phyloP scores from a whole-genome alignment of 805 yeast species.

The Priceomyces melissophilus region DNA sequence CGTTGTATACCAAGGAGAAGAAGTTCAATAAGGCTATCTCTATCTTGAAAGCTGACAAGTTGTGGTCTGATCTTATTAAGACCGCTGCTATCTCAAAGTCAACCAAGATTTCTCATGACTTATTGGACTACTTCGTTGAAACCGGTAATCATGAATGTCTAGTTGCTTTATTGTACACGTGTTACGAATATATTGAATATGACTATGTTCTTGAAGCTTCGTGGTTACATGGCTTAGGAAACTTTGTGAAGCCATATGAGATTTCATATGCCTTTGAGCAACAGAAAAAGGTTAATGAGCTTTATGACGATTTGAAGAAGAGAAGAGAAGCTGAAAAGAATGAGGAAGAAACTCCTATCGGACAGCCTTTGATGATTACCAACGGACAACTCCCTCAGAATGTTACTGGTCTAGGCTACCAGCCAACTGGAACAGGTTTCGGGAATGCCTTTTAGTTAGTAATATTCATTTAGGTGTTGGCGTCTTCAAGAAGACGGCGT shows the following conservation, averaged over 20 bases:
- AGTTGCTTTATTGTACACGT: conserved; percentile 81
- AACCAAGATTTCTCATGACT: conserved; percentile 80
- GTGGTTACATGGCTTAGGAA: conserved; percentile 83
- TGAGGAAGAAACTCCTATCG: conserved; percentile 44
- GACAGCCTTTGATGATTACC: conserved; percentile 77
- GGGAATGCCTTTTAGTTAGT: conserved; percentile 44
- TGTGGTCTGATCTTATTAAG: conserved; percentile 92
- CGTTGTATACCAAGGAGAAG: conserved; percentile 89
- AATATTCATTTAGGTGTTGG: conserved; percentile 10
- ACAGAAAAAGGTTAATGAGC: conserved; percentile 57
- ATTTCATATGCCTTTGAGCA: conserved; percentile 83
- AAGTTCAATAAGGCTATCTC: conserved; percentile 88
- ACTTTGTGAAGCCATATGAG: conserved; percentile 88
- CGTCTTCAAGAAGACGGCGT: neutral
- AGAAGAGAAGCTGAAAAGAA: conserved; percentile 58
- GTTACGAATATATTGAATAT: conserved; percentile 73
- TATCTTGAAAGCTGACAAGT: conserved; percentile 83
- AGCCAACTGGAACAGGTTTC: conserved; percentile 70
- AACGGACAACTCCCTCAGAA: conserved; percentile 50
- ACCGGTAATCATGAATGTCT: conserved; percentile 95
- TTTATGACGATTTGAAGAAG: conserved; percentile 66
- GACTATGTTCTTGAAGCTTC: conserved; percentile 86
- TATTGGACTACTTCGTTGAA: conserved; percentile 88
- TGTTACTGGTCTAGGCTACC: conserved; percentile 53
- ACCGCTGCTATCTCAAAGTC: conserved; percentile 84